A percentile compares a stretch with the other conserved stretches of the same genome.
phyloP scores from a whole-genome alignment of 2,329 filamentous ascomycete genomes.

The Thermothelomyces thermophilus region DNA sequence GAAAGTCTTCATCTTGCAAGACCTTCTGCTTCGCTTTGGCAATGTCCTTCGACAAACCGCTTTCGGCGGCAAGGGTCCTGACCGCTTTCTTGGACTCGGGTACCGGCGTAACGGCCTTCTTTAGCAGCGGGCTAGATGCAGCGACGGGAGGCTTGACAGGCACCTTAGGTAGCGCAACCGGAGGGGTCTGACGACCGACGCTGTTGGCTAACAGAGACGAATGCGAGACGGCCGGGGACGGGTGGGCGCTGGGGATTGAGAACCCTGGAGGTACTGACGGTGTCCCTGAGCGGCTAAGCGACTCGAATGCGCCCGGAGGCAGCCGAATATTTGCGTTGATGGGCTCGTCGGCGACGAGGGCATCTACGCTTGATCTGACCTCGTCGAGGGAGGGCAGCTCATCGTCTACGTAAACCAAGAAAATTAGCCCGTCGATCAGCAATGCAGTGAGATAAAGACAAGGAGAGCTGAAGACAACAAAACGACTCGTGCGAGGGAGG shows the following conservation, averaged over 20 bases:
- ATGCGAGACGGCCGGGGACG: slow-evolving; percentile 28
- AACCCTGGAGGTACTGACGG: slow-evolving; percentile 44
- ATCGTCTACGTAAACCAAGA: slow-evolving; percentile 47
- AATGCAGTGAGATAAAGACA: not conserved
- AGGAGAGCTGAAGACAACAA: not conserved
- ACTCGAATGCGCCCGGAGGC: slow-evolving; percentile 25
- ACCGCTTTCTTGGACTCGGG: slow-evolving; percentile 27
- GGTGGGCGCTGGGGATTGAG: slow-evolving; percentile 34
- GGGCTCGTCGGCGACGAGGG: slow-evolving; percentile 58
- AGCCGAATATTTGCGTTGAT: slow-evolving; percentile 27
- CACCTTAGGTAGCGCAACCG: slow-evolving; percentile 23
- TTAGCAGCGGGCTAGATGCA: slow-evolving; percentile 23
- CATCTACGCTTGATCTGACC: slow-evolving; percentile 58
- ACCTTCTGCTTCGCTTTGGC: slow-evolving; percentile 36
- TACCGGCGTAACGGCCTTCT: slow-evolving; percentile 22
- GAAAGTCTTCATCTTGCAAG: slow-evolving; percentile 58
- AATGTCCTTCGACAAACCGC: slow-evolving; percentile 42
- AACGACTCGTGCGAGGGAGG: slow-evolving; percentile 4
- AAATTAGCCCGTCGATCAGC: slow-evolving; percentile 37
- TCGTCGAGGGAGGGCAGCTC: slow-evolving; percentile 55
- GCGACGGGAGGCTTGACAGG: slow-evolving; percentile 29
- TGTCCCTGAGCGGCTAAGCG: slow-evolving; percentile 26
- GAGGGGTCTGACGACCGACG: slow-evolving; percentile 24
- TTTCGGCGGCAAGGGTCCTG: slow-evolving; percentile 41
- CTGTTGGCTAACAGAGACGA: slow-evolving; percentile 18